Conservation (phyloP, 2,329 filamentous ascomycete species). For the Fusarium humuli region DNA sequence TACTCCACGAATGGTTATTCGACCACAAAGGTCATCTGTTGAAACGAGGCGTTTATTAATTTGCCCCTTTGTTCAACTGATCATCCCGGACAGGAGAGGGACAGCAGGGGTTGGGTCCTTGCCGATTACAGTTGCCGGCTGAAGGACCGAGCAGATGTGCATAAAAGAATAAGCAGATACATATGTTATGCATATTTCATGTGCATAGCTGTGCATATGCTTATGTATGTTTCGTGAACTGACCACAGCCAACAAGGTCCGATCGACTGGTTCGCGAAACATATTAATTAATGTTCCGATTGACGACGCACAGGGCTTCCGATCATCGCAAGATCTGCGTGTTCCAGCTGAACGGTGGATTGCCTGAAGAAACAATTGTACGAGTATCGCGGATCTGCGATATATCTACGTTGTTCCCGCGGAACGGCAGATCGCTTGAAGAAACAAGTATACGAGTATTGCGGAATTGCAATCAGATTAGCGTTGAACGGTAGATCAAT, state of each 20-base stretch:
- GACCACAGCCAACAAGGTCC: background rate
- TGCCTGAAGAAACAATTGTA: background rate
- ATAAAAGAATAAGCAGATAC: background rate
- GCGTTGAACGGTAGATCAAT: background rate
- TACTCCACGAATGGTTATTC: background rate
- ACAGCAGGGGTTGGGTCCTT: background rate
- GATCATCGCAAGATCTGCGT: background rate
- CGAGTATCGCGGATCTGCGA: background rate
- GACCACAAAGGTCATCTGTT: rapidly evolving
- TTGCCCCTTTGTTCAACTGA: background rate
- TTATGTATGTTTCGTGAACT: background rate
- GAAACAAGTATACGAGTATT: background rate
- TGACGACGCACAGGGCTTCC: background rate
- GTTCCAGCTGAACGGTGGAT: background rate
- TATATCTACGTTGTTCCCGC: background rate
- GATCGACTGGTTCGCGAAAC: background rate
- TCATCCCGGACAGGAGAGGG: background rate
- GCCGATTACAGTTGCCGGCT: background rate
- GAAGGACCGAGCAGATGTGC: background rate
- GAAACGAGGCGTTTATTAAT: background rate
- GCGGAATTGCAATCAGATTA: background rate
- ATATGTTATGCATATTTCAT: background rate
- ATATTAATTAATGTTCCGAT: background rate
- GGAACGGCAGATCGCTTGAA: background rate
- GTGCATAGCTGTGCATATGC: rapidly evolving